Base-by-base conservation (phyloP, 176 grass and related monocot species). In the Ampelocalamus luodianensis region DNA sequence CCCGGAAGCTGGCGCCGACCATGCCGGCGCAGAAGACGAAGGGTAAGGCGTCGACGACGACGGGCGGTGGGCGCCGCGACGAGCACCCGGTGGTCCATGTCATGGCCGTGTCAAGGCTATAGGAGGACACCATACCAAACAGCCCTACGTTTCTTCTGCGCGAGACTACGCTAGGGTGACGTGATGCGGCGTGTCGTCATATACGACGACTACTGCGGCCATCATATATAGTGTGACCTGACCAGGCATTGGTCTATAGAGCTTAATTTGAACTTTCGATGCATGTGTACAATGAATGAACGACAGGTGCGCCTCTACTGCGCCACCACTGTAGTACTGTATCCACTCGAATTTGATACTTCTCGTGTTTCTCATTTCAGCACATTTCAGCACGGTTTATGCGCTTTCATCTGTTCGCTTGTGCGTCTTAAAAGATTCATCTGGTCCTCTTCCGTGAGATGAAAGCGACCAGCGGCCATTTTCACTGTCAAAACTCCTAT, bases 41-140 rank as follows among this genome's bases (percentile, higher is more conserved):
- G 79, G 88, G 63, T 71, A 89, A 85, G 69, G 34, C 72, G 6
- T 75, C 29, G 3, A 78, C 72, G 10, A 68, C 77, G 42, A 69
- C 56, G 44, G 22, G 71, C 29, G 73, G 72, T n/a, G 79, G 89
- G 16, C 59, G 79, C 40, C 74, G 84, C n/a, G 74, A 32, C 29
- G 79, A 79, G 32, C 89, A 87, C 27, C 60, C 61, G 59, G 79
- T 90, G 74, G 79, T 67, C 32, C 89, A 91, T 42, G 43, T 91
- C 80, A 84, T 87, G 85, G 89, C 85, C 40, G 46, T 87, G 6
- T 87, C 89, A 64, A 87, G 89, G 89, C 85, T 91, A 54, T 91
- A 91, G 69, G n/a, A 91, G 69, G n/a, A 37, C 66, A 59, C 6
- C 37, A 8, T 63, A 39, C 37, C 38, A 8, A 5, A 4, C 37